Evolutionary conservation across 2,329 filamentous ascomycete species (phyloP), one percentile per base, ranked within the genome.

Genomic region (Penicillium crustosum): DNA sequence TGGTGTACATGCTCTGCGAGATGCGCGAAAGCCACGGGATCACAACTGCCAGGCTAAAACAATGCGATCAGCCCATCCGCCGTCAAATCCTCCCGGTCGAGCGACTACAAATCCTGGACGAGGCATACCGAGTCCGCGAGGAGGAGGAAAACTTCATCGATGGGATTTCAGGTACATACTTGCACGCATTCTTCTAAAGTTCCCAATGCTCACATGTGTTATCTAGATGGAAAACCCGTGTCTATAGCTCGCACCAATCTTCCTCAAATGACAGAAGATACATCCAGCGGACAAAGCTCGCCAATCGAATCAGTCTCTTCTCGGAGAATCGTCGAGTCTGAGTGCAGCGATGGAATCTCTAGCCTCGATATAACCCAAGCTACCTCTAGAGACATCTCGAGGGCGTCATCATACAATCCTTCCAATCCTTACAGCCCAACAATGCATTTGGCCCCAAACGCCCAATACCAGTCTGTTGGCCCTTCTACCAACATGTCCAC

Each of bases 1-100:
- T 78, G 15, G 70, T 75, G 21, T 73, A 77, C 58, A 75, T 78
- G 27, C 68, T 78, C 15, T 73, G 74, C 56, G 70, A 77, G 25
- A 60, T 77, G 17, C 66, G 65, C 21, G 66, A 70, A 19, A 73
- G 66, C 47, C 66, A 76, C 51, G 70, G 68, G 33, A 68, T 77
- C 53, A 76, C 75, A 2, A 68, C 73, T 7, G 68, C 69, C 7
- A 74, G 72, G 53, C 70, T 78, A 15, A 72, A 70, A 57, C 75
- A 75, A 51, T 74, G 75, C 21, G 74, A 74, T 12, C 71, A 74
- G 57, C 73, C 77, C 49, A 73, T 77, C 27, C 68, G 69, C 23
- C 72, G 73, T 31, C 70, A 74, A 53, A 74, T 77, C 23, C 64
- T 66, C 53, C 74, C 74, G 6, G 58, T 61, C 12, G 73, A 74